Evolutionary conservation across 2,329 filamentous ascomycete genomes (phyloP), one percentile per base, ranked within the genome.

Genomic region (Xylariaceae sp.): DNA sequence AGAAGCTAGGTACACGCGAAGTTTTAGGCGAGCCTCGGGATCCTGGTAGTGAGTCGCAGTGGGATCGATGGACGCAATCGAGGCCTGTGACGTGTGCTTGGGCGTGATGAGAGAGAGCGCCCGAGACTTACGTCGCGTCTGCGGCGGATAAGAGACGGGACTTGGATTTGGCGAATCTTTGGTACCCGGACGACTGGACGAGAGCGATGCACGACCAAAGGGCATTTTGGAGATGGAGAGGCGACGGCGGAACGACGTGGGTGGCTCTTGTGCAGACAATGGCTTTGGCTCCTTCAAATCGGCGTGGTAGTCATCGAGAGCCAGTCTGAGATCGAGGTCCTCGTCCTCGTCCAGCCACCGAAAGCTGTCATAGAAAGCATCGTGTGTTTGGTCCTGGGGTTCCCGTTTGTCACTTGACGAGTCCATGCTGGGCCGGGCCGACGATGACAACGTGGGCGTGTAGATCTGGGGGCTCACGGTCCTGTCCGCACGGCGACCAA

Each of bases 1-100:
- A 1, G 89, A 95, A 7, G 87, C 86, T 16, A 95, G 77, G 56
- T 90, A 95, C 6, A 88, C 81, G 11, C 89, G 82, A 16, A 97
- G 71, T 65, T 94, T 95, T 54, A 88, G 74, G 26, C 91, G 80
- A 30, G 90, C 88, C 60, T 95, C 87, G 0, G 89, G 89, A 54
- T 96, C 89, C 60, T 89, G 87, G 57, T 95, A 96, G 65, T 95
- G 86, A 29, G 87, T 79, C 3, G 88, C 86, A 26, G 77, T 73
- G 4, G 83, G 76, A 54, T 94, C 88, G 43, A 87, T 78, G 16
- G 72, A 73, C 1, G 72, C 65, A 11, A 71, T 58, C 1, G 70
- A 73, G 2, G 68, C 67, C 19, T 71, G 63, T 2, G 61, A 53
- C n/a, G 52, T 44, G 42, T 76, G 71, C 52, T 64, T 72, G 26